A percentile compares a stretch with the other conserved stretches of the same genome.
phyloP scores from a whole-genome alignment of 148 eudicot species.

The Drosera capensis region DNA sequence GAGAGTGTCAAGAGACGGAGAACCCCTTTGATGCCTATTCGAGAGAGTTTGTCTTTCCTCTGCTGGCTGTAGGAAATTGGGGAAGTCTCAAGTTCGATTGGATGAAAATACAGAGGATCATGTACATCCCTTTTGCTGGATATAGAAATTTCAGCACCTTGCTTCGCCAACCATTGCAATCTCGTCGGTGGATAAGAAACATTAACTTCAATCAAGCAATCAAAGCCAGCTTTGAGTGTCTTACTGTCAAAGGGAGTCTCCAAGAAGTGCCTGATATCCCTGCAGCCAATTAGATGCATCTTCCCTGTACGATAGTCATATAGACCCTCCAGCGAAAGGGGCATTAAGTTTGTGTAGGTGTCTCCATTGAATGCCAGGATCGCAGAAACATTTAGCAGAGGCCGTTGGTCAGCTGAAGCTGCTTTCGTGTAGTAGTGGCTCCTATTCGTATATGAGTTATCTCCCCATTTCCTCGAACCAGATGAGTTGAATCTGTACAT shows the following conservation, averaged over 20 bases:
- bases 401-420: conserved; percentile 44
- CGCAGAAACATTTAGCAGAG: conserved; percentile 66
- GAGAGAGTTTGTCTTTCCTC: conserved; percentile 59
- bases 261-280: conserved; percentile 70
- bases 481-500: too few species aligned
- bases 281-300: conserved; percentile 76
- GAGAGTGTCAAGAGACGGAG: conserved; percentile 61
- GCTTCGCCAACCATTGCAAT: conserved; percentile 65
- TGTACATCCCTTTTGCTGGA: conserved; percentile 62
- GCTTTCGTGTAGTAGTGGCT: conserved; percentile 25
- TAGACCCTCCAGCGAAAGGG: conserved; percentile 66
- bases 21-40: conserved; percentile 57
- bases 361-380: conserved; percentile 29
- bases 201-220: conserved; percentile 56
- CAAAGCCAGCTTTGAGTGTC: conserved; percentile 62
- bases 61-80: conserved; percentile 67
- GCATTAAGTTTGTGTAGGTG: conserved; percentile 26
- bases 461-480: conserved; percentile 14
- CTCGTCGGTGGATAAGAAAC: conserved; percentile 71
- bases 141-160: conserved; percentile 50
- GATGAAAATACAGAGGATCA: conserved; percentile 57
- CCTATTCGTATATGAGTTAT: conserved; percentile 15
- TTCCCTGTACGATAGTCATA: conserved; percentile 64
- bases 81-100: conserved; percentile 44
- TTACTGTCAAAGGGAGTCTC: conserved; percentile 35